Evolutionary conservation across 2,329 filamentous ascomycete species (phyloP).

Genomic region (Colletotrichum destructivum): DNA sequence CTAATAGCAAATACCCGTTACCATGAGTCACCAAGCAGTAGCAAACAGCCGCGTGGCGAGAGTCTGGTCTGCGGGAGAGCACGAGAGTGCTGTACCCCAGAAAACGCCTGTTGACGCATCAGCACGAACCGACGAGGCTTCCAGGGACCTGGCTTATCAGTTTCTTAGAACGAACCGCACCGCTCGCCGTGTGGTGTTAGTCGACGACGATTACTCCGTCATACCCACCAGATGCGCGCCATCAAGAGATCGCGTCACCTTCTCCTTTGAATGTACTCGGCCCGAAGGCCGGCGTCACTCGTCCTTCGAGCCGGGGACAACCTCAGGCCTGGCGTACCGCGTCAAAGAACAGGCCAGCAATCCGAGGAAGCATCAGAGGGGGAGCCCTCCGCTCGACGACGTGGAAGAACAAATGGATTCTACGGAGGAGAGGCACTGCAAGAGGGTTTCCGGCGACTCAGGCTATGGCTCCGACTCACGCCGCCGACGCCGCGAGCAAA

Average conservation of each 20-base stretch:
- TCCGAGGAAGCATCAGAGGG: slow-evolving; percentile 18
- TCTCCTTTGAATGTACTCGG: neutral
- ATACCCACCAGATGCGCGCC: neutral
- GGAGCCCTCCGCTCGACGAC: slow-evolving; percentile 15
- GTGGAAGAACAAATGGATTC: neutral
- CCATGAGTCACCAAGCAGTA: slow-evolving; percentile 23
- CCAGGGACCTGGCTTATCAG: slow-evolving; percentile 25
- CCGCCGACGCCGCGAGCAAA: neutral
- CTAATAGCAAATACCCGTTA: neutral
- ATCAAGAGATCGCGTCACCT: neutral
- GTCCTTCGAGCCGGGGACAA: neutral
- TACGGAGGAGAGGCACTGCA: slow-evolving; percentile 1
- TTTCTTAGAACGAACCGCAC: slow-evolving; percentile 27
- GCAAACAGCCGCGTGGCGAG: neutral
- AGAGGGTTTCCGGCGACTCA: slow-evolving; percentile 29
- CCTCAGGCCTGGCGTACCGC: slow-evolving; percentile 15
- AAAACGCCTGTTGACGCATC: neutral
- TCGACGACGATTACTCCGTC: neutral
- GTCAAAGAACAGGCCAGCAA: neutral
- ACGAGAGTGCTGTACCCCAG: neutral
- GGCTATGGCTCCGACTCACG: slow-evolving; percentile 26
- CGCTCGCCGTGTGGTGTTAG: slow-evolving; percentile 1
- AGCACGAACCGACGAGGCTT: slow-evolving; percentile 16
- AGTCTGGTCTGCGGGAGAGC: neutral
- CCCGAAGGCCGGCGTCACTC: neutral